A percentile compares a stretch with the other conserved stretches of the same genome.
Evolutionary conservation across 805 yeast species (phyloP).

Genomic region (Barnettozyma sp.): DNA sequence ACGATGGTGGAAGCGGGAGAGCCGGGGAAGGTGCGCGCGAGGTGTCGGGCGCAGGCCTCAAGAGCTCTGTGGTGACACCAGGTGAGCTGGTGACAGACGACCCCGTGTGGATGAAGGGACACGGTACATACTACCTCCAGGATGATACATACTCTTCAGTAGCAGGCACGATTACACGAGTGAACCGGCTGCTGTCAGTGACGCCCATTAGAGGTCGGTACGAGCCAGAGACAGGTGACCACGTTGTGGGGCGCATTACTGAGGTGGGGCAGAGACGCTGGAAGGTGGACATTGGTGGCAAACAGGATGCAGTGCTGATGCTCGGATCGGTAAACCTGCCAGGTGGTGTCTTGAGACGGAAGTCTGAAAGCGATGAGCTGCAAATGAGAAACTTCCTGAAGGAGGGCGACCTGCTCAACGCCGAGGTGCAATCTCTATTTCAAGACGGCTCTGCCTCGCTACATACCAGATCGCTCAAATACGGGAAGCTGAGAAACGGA

Average conservation of each 20-base stretch:
- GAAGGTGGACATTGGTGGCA: slow-evolving; percentile 96
- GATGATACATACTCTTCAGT: slow-evolving; percentile 82
- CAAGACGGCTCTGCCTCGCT: slow-evolving; percentile 88
- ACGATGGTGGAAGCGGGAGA: too few species aligned
- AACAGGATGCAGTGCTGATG: slow-evolving; percentile 86
- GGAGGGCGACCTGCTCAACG: slow-evolving; percentile 93
- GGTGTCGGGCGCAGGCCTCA: slow-evolving; percentile 20
- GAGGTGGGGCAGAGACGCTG: slow-evolving; percentile 93
- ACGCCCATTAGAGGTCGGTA: slow-evolving; percentile 82
- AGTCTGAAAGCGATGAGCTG: slow-evolving; percentile 90
- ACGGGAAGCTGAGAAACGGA: slow-evolving; percentile 94
- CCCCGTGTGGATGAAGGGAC: slow-evolving; percentile 97
- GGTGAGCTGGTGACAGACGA: slow-evolving; percentile 96
- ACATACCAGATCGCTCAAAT: slow-evolving; percentile 91
- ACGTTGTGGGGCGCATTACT: slow-evolving; percentile 85
- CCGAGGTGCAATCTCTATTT: slow-evolving; percentile 88
- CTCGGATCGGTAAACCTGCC: slow-evolving; percentile 95
- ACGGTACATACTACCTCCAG: slow-evolving; percentile 81
- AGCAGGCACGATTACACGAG: slow-evolving; percentile 83
- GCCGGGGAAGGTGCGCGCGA: too few species aligned
- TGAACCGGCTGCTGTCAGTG: slow-evolving; percentile 81
- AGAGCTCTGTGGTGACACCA: slow-evolving; percentile 67
- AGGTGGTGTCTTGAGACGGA: slow-evolving; percentile 92
- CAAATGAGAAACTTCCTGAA: slow-evolving; percentile 92
- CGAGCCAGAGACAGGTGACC: slow-evolving; percentile 94